phyloP scores from a whole-genome alignment of 202 grass and related monocot genomes.

The Dendrocalamus latiflorus region DNA sequence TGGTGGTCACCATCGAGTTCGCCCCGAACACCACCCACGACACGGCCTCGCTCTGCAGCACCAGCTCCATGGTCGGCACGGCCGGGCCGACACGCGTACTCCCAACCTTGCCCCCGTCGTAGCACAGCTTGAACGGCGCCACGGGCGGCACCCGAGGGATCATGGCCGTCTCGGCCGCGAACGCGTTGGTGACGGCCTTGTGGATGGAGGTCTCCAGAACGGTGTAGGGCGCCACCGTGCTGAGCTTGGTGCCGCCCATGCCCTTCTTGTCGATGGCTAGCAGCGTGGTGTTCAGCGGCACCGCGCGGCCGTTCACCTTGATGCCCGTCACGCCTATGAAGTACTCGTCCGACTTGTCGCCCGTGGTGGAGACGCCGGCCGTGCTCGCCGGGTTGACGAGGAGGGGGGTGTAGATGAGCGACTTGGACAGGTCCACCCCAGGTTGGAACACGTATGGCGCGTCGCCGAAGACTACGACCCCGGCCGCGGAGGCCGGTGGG shows the following conservation, averaged over 20 bases:
- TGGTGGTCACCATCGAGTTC: constrained; percentile 63
- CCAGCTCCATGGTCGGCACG: constrained; percentile 58
- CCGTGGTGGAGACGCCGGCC: constrained; percentile 26
- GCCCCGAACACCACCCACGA: constrained; percentile 64
- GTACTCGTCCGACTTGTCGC: constrained; percentile 69
- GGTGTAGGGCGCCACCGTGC: constrained; percentile 65
- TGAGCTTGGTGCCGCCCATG: constrained; percentile 68
- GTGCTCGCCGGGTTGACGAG: constrained; percentile 80
- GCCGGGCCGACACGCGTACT: constrained; percentile 52
- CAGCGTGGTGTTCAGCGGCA: constrained; percentile 54
- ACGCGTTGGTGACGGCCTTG: constrained; percentile 49
- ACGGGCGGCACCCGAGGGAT: constrained; percentile 34
- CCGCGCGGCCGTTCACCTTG: constrained; percentile 48
- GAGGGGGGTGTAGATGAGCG: constrained; percentile 63
- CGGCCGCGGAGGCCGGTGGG: background rate
- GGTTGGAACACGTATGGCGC: constrained; percentile 57
- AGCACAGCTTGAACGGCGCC: constrained; percentile 67
- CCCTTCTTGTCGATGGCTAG: constrained; percentile 56
- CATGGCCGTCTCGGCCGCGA: constrained; percentile 33
- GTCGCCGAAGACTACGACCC: constrained; percentile 53
- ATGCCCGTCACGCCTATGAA: constrained; percentile 63
- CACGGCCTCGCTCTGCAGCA: constrained; percentile 39
- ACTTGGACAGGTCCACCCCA: constrained; percentile 33
- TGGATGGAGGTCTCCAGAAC: constrained; percentile 68
- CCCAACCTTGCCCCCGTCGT: constrained; percentile 45